A percentile compares a stretch with the other conserved stretches of the same genome.
phyloP scores from a whole-genome alignment of 495 filamentous ascomycete genomes.

The Penicillium robsamsonii region DNA sequence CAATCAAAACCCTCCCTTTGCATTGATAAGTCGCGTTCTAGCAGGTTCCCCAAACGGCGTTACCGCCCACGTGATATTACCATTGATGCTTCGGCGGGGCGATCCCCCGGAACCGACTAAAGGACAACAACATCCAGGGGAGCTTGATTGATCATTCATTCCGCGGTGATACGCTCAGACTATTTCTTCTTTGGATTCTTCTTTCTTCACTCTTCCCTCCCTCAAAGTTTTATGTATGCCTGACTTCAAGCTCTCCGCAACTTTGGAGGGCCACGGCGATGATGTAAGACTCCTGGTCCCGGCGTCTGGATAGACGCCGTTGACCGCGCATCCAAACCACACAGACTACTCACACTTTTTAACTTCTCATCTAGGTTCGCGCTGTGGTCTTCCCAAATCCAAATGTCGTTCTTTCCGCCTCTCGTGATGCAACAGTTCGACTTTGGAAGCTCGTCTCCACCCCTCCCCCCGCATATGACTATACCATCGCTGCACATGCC shows the following conservation, averaged over 20 bases:
- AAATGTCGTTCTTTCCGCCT: constrained; percentile 75
- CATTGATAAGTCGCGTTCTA: constrained; percentile 22
- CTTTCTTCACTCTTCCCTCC: constrained; percentile 2
- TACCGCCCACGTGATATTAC: constrained; percentile 40
- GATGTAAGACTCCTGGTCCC: constrained; percentile 60
- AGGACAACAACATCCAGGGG: constrained; percentile 25
- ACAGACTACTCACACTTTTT: constrained; percentile 16
- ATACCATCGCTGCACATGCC: constrained; percentile 70
- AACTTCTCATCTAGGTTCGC: constrained; percentile 64
- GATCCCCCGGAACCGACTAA: constrained; percentile 27
- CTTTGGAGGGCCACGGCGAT: constrained; percentile 74
- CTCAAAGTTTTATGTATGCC: constrained; percentile 46
- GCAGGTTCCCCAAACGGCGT: constrained; percentile 26
- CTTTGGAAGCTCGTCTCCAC: constrained; percentile 71
- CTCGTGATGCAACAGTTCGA: constrained; percentile 86
- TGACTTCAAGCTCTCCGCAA: constrained; percentile 79
- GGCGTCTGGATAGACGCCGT: constrained; percentile 17
- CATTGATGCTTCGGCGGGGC: constrained; percentile 29
- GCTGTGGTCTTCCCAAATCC: constrained; percentile 76
- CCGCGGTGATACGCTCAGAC: constrained; percentile 2
- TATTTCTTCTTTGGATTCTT: constrained; percentile 1
- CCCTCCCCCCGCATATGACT: constrained; percentile 70
- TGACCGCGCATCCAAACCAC: constrained; percentile 11
- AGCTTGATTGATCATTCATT: constrained; percentile 13
- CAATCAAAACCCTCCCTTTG: background rate